Evolutionary conservation across 352 stramenopile genomes (phyloP).

Genomic region (Globisporangium cystogenes): DNA sequence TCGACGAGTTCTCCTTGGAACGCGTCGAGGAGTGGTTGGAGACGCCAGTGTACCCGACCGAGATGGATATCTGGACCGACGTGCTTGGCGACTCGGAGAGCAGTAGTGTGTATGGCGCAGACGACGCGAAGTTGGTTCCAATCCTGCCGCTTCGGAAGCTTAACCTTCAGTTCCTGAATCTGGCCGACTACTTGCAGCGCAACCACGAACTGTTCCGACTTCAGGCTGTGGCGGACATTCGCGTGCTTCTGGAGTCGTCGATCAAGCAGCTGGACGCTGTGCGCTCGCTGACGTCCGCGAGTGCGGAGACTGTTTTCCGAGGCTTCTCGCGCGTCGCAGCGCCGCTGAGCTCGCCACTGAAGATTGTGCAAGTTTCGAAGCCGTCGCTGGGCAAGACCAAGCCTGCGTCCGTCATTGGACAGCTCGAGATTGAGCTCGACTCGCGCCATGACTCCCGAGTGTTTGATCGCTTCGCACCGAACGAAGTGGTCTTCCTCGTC

Average conservation of each 20-base stretch:
- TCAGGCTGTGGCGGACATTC: conserved; percentile 86
- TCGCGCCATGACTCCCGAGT: conserved; percentile 27
- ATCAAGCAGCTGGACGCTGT: conserved; percentile 70
- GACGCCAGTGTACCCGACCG: conserved; percentile 63
- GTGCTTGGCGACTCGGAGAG: conserved; percentile 24
- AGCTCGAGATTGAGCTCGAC: conserved; percentile 87
- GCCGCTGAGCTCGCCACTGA: conserved; percentile 28
- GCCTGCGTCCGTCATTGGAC: conserved; percentile 78
- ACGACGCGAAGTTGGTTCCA: conserved; percentile 30
- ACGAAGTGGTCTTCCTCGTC: conserved; percentile 95
- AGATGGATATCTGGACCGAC: conserved; percentile 86
- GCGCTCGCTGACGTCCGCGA: conserved; percentile 27
- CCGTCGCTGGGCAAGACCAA: conserved; percentile 86
- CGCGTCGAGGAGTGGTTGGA: conserved; percentile 22
- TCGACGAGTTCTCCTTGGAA: conserved; percentile 44
- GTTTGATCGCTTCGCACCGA: conserved; percentile 90
- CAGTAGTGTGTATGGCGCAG: conserved; percentile 29
- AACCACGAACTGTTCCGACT: conserved; percentile 90
- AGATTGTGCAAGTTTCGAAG: conserved; percentile 83
- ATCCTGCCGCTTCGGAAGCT: conserved; percentile 91
- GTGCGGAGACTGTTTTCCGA: conserved; percentile 51
- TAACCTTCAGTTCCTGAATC: conserved; percentile 94
- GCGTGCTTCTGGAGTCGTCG: conserved; percentile 79
- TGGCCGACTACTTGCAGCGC: conserved; percentile 92
- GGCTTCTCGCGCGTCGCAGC: conserved; percentile 40